These are phyloP conservation scores for Panellus pusillus DNA, from an alignment of 768 basidiomycete species.

Conservation along the genomic window DNA sequence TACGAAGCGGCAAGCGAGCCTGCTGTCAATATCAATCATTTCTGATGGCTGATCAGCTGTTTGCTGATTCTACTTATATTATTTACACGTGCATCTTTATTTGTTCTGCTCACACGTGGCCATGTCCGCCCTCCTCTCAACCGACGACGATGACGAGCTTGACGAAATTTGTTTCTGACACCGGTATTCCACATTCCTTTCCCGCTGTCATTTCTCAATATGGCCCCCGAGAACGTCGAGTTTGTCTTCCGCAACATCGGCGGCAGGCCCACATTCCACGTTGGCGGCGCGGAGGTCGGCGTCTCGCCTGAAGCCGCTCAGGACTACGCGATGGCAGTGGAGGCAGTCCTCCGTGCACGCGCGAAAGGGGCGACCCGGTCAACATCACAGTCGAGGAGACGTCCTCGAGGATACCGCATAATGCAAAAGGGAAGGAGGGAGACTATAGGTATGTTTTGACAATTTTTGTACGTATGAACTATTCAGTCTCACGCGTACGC, in stretches of 20 bases:
- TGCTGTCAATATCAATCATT: too few relatives aligned
- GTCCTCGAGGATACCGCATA: not conserved
- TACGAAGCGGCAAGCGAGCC: too few relatives aligned
- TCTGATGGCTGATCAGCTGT: too few relatives aligned
- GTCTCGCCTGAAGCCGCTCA: not conserved
- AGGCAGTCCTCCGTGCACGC: not conserved
- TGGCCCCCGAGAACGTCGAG: not conserved
- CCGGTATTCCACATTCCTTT: constrained; percentile 18
- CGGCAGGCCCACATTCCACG: constrained; percentile 17
- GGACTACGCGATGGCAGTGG: constrained; percentile 5
- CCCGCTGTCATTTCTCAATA: constrained; percentile 3
- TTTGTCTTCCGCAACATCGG: constrained; percentile 13
- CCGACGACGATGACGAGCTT: not conserved
- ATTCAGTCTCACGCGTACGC: too few relatives aligned
- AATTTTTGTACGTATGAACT: too few relatives aligned
- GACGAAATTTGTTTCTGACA: not conserved
- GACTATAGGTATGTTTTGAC: too few relatives aligned
- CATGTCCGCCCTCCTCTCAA: too few relatives aligned
- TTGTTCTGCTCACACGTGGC: too few relatives aligned
- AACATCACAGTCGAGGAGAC: not conserved
- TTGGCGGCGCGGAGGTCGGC: constrained; percentile 18
- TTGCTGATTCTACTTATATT: too few relatives aligned
- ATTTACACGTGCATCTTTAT: too few relatives aligned
- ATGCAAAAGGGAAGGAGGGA: too few relatives aligned
- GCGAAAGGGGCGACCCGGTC: not conserved